These are phyloP conservation scores for Henckelia pumila DNA, from an alignment of 257 asterid species.

Conservation along the genomic window DNA sequence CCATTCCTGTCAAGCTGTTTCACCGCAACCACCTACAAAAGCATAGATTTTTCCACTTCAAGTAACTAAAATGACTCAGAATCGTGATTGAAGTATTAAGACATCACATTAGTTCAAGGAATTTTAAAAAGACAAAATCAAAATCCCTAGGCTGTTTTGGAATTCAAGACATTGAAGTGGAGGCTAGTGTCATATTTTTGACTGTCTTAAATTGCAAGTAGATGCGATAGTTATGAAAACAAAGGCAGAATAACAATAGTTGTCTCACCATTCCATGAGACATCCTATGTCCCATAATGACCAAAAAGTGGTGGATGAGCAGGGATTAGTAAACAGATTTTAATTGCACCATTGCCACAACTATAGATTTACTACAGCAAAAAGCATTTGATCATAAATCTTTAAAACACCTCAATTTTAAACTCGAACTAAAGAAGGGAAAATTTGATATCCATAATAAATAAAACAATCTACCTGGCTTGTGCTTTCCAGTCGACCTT, in stretches of 20 bases:
- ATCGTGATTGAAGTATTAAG: not conserved
- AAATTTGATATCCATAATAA: not conserved
- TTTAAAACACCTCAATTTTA: not conserved
- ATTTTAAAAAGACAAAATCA: not conserved
- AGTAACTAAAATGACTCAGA: slow-evolving; percentile 9
- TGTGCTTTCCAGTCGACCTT: slow-evolving; percentile 71
- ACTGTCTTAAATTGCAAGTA: not conserved
- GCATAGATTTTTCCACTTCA: slow-evolving; percentile 19
- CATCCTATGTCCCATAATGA: not conserved
- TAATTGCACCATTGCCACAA: not conserved
- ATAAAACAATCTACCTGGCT: slow-evolving; percentile 62
- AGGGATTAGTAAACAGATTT: not conserved
- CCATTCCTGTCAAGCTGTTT: slow-evolving; percentile 94
- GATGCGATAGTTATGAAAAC: not conserved
- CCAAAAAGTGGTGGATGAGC: not conserved
- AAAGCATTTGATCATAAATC: not conserved
- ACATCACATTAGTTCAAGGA: not conserved
- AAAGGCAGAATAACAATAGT: not conserved
- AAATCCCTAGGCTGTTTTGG: not conserved
- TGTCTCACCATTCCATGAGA: not conserved
- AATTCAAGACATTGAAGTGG: no score
- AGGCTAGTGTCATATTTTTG: not conserved
- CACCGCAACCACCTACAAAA: slow-evolving; percentile 83
- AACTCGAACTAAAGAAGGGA: not conserved
- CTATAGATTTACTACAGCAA: not conserved